These are phyloP conservation scores for Cystobasidium tubakii DNA, from an alignment of 768 basidiomycete genomes.

Conservation along the genomic window DNA sequence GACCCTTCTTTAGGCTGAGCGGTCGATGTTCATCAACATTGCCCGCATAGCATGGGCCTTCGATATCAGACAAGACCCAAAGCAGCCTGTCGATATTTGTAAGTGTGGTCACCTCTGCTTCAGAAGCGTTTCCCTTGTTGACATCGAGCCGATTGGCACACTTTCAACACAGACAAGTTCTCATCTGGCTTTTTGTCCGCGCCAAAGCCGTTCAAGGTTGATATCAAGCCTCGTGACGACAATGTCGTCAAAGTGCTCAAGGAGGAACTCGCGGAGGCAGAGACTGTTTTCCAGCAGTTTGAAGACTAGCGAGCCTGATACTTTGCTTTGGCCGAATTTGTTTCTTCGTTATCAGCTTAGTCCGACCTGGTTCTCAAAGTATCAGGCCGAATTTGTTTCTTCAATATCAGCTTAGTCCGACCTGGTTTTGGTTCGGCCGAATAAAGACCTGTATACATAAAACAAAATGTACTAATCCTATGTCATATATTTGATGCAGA, in stretches of 20 bases:
- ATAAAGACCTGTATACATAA: too few relatives aligned
- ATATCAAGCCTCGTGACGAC: not conserved
- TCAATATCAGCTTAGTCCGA: too few relatives aligned
- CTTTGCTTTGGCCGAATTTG: too few relatives aligned
- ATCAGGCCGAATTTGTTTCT: too few relatives aligned
- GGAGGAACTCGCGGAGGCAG: not conserved
- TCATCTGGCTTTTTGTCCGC: not conserved
- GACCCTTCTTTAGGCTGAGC: not conserved
- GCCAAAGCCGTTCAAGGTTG: not conserved
- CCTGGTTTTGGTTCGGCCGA: too few relatives aligned
- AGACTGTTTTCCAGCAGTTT: not conserved
- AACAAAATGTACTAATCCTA: too few relatives aligned
- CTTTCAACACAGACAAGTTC: not conserved
- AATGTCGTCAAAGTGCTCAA: not conserved
- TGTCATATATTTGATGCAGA: too few relatives aligned
- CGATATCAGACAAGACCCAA: not conserved
- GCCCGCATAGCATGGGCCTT: conserved; percentile 1
- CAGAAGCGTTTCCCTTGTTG: too few relatives aligned
- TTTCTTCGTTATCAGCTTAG: too few relatives aligned
- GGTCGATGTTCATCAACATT: conserved; percentile 17
- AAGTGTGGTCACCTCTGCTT: not conserved
- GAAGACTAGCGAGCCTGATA: too few relatives aligned
- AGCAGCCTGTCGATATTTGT: not conserved
- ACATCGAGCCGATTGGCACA: not conserved
- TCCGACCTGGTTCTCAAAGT: too few relatives aligned